A percentile compares a stretch with the other conserved stretches of the same genome.
Evolutionary conservation across 345 rosid species (phyloP).

Genomic region (Eucalyptus sp.): DNA sequence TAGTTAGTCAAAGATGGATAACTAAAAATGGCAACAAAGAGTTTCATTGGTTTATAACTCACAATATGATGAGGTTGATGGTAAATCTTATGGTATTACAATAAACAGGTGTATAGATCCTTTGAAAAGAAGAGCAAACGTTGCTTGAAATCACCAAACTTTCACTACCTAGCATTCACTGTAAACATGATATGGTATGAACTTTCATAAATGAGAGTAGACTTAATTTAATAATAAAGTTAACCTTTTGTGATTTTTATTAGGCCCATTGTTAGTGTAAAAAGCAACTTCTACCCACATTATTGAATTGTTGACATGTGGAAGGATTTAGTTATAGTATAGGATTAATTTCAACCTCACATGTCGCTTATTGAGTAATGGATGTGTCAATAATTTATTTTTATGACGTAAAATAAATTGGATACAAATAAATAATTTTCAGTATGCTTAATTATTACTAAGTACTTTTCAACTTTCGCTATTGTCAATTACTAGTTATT

Average conservation of each 20-base stretch:
- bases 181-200: not conserved
- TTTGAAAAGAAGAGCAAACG: no score
- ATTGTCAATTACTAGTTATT: not conserved
- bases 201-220: not conserved
- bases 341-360: not conserved
- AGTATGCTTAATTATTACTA: no score
- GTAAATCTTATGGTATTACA: no score
- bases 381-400: not conserved
- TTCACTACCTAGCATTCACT: not conserved
- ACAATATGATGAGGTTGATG: no score
- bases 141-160: no score
- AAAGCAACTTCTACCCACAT: not conserved
- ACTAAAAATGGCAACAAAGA: accelerated
- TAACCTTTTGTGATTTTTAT: not conserved
- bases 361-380: not conserved
- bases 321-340: not conserved
- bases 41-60: no score
- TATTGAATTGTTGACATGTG: not conserved
- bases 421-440: not conserved
- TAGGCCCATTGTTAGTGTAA: not conserved
- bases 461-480: no score
- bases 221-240: not conserved
- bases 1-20: no score
- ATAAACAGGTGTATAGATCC: no score
- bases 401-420: not conserved